Conservation (phyloP, 140 eudicot genomes). For the Oenanthe javanica region DNA sequence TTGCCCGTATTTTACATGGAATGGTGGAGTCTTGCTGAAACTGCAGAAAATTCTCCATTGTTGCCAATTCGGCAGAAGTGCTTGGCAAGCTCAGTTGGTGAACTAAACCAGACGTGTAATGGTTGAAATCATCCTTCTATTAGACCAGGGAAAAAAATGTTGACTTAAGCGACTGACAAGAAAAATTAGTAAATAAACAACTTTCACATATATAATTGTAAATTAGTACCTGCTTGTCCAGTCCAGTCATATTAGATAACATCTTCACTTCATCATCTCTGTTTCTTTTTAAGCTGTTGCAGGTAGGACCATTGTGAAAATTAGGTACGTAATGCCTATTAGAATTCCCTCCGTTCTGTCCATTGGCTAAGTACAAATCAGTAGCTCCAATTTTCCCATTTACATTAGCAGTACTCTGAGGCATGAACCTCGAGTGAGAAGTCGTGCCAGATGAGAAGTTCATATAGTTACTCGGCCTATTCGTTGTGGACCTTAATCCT, state of each 20-base stretch:
- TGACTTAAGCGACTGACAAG: slow-evolving; percentile 8
- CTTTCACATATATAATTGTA: not conserved
- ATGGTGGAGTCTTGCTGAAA: slow-evolving; percentile 53
- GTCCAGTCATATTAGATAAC: slow-evolving; percentile 29
- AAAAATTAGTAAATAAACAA: not conserved
- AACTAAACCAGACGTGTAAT: slow-evolving; percentile 35
- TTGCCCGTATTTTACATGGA: slow-evolving; percentile 76
- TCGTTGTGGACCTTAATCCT: slow-evolving; percentile 31
- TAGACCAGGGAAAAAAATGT: not conserved
- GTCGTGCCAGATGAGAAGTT: slow-evolving; percentile 42
- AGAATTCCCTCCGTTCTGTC: slow-evolving; percentile 5
- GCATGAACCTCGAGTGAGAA: slow-evolving; percentile 48
- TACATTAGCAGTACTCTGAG: slow-evolving; percentile 52
- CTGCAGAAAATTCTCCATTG: slow-evolving; percentile 48
- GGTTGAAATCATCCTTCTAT: slow-evolving; percentile 46
- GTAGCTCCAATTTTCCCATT: slow-evolving; percentile 19
- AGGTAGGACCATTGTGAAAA: slow-evolving; percentile 29
- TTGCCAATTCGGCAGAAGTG: slow-evolving; percentile 49
- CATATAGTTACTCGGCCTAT: slow-evolving; percentile 34
- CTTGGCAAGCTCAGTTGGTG: slow-evolving; percentile 95
- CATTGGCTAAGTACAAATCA: slow-evolving; percentile 20
- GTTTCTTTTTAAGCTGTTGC: slow-evolving; percentile 43
- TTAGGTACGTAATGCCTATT: slow-evolving; percentile 19
- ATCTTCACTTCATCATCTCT: slow-evolving; percentile 49
- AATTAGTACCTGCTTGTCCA: slow-evolving; percentile 42